Evolutionary conservation across 2,329 filamentous ascomycete genomes (phyloP).

Genomic region (Fusarium brachygibbosum): DNA sequence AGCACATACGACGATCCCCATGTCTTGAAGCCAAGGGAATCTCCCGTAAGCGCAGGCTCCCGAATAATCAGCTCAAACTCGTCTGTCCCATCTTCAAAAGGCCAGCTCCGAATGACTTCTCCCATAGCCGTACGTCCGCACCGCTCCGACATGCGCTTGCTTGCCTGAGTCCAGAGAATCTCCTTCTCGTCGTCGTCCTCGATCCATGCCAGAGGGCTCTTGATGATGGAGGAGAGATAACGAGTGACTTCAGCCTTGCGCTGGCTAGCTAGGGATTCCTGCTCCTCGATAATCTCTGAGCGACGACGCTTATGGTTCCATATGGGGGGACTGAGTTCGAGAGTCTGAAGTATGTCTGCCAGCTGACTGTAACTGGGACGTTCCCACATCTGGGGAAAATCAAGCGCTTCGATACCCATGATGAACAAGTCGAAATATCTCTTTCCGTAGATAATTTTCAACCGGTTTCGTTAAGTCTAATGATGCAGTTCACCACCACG

Average conservation of each 20-base stretch:
- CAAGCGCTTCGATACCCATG: slow-evolving; percentile 58
- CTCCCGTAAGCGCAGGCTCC: slow-evolving; percentile 89
- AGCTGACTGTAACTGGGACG: slow-evolving; percentile 77
- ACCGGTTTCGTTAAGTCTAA: background rate
- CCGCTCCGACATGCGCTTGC: slow-evolving; percentile 83
- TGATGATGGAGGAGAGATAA: slow-evolving; percentile 78
- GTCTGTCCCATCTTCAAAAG: slow-evolving; percentile 57
- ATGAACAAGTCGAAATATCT: background rate
- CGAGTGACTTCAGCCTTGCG: slow-evolving; percentile 67
- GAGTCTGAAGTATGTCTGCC: slow-evolving; percentile 72
- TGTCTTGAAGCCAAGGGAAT: slow-evolving; percentile 92
- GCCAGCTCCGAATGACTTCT: slow-evolving; percentile 68
- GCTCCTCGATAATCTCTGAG: slow-evolving; percentile 58
- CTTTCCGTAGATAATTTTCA: background rate
- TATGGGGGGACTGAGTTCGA: slow-evolving; percentile 76
- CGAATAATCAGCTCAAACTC: slow-evolving; percentile 77
- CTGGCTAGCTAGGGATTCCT: slow-evolving; percentile 57
- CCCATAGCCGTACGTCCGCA: slow-evolving; percentile 79
- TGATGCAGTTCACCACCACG: background rate
- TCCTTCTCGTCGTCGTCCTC: slow-evolving; percentile 75
- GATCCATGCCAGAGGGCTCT: slow-evolving; percentile 77
- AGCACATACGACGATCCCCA: slow-evolving; percentile 94
- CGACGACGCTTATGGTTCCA: slow-evolving; percentile 69
- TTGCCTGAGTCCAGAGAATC: slow-evolving; percentile 81
- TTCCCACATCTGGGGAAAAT: slow-evolving; percentile 87